Conservation (phyloP, 768 basidiomycete genomes). For the Amanita fuliginea region DNA sequence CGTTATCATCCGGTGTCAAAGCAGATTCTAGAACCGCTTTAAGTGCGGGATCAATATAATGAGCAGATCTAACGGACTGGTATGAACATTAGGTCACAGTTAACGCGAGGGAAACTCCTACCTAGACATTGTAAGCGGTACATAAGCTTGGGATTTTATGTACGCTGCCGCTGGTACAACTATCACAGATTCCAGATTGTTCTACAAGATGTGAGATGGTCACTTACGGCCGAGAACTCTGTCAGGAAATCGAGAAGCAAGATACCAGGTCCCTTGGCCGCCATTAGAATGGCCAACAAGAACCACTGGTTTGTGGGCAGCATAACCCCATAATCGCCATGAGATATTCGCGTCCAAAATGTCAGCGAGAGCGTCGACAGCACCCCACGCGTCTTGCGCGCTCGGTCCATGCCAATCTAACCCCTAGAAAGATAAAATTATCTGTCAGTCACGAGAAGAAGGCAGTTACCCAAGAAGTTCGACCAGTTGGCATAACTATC, state of each 20-base stretch:
- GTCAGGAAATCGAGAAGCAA: slow-evolving; percentile 71
- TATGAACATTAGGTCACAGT: not conserved
- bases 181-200: slow-evolving; percentile 13
- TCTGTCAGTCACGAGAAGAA: not conserved
- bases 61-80: slow-evolving; percentile 40
- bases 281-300: slow-evolving; percentile 91
- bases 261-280: slow-evolving; percentile 82
- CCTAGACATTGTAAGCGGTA: slow-evolving; percentile 61
- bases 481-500: slow-evolving; percentile 74
- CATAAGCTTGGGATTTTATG: slow-evolving; percentile 81
- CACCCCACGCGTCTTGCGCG: slow-evolving; percentile 53
- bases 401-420: slow-evolving; percentile 91
- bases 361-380: slow-evolving; percentile 42
- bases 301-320: slow-evolving; percentile 32
- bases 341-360: slow-evolving; percentile 27
- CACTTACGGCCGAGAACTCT: slow-evolving; percentile 47
- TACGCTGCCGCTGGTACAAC: slow-evolving; percentile 75
- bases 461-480: slow-evolving; percentile 64
- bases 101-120: slow-evolving; percentile 12
- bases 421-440: slow-evolving; percentile 35
- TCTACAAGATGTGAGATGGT: not conserved
- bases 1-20: slow-evolving; percentile 79
- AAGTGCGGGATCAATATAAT: slow-evolving; percentile 68
- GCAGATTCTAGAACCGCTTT: slow-evolving; percentile 65
- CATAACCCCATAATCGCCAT: slow-evolving; percentile 33